Evolutionary conservation across 257 asterid genomes (phyloP).

Genomic region (Solanum habrochaites): DNA sequence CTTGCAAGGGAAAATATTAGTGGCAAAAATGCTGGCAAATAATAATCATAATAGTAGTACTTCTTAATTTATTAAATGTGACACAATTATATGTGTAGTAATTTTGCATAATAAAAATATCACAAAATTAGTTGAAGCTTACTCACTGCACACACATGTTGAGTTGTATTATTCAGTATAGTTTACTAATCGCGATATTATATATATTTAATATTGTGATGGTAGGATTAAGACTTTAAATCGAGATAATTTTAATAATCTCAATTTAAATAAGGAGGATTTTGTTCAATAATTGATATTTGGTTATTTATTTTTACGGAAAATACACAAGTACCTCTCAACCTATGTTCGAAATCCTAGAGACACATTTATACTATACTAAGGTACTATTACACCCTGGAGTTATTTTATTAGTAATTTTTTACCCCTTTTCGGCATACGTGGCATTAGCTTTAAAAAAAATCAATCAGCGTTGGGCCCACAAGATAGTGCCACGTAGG

Average conservation of each 20-base stretch:
- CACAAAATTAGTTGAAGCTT: neutral
- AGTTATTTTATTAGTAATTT: too few species aligned
- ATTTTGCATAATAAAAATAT: neutral
- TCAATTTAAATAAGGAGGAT: neutral
- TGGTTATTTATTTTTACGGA: neutral
- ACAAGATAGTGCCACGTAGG: too few species aligned
- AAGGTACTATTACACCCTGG: accelerated
- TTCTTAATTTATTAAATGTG: neutral
- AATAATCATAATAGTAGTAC: neutral
- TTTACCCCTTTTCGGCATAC: too few species aligned
- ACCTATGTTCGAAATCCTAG: accelerated
- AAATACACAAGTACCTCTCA: too few species aligned
- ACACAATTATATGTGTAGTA: neutral
- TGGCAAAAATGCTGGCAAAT: neutral
- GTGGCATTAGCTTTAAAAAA: too few species aligned
- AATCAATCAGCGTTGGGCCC: too few species aligned
- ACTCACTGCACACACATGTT: neutral
- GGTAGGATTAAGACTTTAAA: neutral
- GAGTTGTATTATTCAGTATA: neutral
- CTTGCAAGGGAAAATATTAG: neutral
- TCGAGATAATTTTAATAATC: neutral
- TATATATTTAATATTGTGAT: neutral
- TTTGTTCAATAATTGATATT: neutral
- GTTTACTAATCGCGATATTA: neutral
- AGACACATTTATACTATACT: too few species aligned